Evolutionary conservation across 768 basidiomycete genomes (phyloP).

Genomic region (Tubosaeta sp.): DNA sequence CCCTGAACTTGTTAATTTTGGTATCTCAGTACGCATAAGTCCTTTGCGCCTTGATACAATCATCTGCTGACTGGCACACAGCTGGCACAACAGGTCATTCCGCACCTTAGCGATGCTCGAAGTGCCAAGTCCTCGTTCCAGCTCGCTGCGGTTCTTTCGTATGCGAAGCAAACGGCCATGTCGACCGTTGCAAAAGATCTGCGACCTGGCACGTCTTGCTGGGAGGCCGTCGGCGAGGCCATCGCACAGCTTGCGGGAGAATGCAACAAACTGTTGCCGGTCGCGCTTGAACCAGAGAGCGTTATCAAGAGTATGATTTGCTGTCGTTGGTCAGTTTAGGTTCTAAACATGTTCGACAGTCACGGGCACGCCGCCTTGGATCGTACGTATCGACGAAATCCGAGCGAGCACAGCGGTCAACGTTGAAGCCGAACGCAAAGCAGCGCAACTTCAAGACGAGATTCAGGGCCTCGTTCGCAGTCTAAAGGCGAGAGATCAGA

Average conservation of each 20-base stretch:
- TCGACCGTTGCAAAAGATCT: conserved; percentile 66
- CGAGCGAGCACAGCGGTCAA: conserved; percentile 81
- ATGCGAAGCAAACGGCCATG: conserved; percentile 69
- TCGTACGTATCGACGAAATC: conserved; percentile 75
- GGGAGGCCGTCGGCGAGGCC: conserved; percentile 73
- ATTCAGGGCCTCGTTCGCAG: conserved; percentile 82
- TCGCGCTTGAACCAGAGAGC: conserved; percentile 71
- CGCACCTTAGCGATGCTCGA: conserved; percentile 79
- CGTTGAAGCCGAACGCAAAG: conserved; percentile 87
- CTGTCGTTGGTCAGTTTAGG: neutral
- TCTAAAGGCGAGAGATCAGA: conserved; percentile 85
- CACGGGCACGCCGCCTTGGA: conserved; percentile 79
- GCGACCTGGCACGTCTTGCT: conserved; percentile 62
- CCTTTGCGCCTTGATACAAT: neutral
- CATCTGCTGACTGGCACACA: conserved; percentile 25
- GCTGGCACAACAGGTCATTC: conserved; percentile 88
- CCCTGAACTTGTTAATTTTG: conserved; percentile 83
- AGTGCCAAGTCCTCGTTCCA: conserved; percentile 75
- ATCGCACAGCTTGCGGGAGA: conserved; percentile 70
- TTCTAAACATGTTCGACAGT: conserved; percentile 38
- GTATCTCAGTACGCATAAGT: conserved; percentile 64
- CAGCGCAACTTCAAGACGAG: conserved; percentile 82
- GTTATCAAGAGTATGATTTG: conserved; percentile 65
- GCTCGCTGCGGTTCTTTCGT: conserved; percentile 61
- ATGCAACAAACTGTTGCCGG: conserved; percentile 63